A percentile compares a stretch with the other conserved stretches of the same genome.
These are phyloP conservation scores for Abrus pulchellus DNA, from an alignment of 306 rosid genomes.

Conservation along the genomic window DNA sequence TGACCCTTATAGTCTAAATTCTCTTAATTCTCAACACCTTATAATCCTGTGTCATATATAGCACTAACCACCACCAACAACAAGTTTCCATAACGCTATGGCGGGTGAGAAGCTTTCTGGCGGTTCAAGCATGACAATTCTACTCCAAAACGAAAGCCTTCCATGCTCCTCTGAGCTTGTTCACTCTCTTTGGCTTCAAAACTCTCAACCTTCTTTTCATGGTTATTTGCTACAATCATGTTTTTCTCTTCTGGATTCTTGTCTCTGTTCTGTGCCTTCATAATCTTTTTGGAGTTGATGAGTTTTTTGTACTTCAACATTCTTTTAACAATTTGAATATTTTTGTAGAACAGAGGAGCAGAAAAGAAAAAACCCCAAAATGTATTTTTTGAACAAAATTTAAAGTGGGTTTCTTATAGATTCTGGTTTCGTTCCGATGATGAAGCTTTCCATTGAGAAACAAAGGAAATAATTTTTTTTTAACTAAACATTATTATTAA, in stretches of 20 bases:
- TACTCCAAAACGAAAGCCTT: constrained; percentile 51
- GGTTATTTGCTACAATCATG: constrained; percentile 44
- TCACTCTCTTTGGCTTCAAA: constrained; percentile 59
- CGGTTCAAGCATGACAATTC: constrained; percentile 50
- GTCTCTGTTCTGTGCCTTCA: not conserved
- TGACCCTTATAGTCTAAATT: constrained; percentile 4
- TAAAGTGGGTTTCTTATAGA: not conserved
- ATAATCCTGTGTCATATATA: not conserved
- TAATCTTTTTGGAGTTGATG: not conserved
- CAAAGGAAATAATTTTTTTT: not conserved
- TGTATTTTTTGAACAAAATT: not conserved
- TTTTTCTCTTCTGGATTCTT: constrained; percentile 5
- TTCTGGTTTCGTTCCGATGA: not conserved
- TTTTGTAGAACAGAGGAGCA: not conserved
- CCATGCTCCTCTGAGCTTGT: constrained; percentile 56
- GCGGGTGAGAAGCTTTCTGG: constrained; percentile 47
- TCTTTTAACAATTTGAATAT: not conserved
- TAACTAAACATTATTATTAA: not conserved
- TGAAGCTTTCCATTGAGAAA: constrained; percentile 11
- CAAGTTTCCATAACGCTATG: constrained; percentile 43
- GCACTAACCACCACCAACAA: not conserved
- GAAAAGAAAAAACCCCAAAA: not conserved
- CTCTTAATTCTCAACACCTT: not conserved
- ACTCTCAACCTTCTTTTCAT: constrained; percentile 58
- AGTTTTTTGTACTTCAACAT: not conserved